Conservation (phyloP, 768 basidiomycete species). For the Mycena kentingensis region DNA sequence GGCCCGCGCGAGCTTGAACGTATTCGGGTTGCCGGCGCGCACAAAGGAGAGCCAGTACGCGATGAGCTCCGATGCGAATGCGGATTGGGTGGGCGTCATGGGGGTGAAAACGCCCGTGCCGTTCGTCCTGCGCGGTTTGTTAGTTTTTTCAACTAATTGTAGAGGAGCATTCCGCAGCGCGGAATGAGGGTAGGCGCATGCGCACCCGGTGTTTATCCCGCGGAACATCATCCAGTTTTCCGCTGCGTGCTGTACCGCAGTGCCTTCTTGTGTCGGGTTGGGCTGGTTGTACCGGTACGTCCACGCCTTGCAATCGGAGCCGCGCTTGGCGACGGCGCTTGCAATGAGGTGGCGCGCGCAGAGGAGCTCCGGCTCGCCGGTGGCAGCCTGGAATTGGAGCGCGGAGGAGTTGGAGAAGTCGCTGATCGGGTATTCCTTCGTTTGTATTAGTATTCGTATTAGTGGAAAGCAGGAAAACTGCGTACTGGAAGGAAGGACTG, state of each 20-base stretch:
- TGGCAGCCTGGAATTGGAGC: slow-evolving; percentile 47
- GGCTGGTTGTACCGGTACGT: slow-evolving; percentile 63
- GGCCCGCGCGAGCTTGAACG: slow-evolving; percentile 51
- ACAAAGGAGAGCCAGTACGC: slow-evolving; percentile 72
- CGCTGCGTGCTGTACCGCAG: slow-evolving; percentile 49
- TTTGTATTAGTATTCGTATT: neutral
- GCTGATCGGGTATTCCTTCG: slow-evolving; percentile 31
- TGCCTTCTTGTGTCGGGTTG: slow-evolving; percentile 43
- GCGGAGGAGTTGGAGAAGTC: slow-evolving; percentile 42
- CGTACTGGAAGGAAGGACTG: slow-evolving; percentile 37
- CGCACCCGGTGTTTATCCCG: slow-evolving; percentile 62
- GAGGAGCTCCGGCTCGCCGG: slow-evolving; percentile 51
- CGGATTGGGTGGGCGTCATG: slow-evolving; percentile 45
- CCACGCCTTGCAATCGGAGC: slow-evolving; percentile 38
- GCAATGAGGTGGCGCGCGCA: slow-evolving; percentile 58
- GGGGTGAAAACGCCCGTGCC: slow-evolving; percentile 53
- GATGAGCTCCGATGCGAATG: slow-evolving; percentile 60
- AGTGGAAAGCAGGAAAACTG: neutral
- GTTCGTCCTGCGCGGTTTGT: slow-evolving; percentile 51
- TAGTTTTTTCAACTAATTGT: no score
- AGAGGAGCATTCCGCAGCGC: neutral
- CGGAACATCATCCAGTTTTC: slow-evolving; percentile 73
- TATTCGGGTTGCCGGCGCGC: slow-evolving; percentile 56
- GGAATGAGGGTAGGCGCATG: neutral
- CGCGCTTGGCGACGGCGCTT: slow-evolving; percentile 37